Conservation (phyloP, 139 green algal species). For the Bryopsis sp. region DNA sequence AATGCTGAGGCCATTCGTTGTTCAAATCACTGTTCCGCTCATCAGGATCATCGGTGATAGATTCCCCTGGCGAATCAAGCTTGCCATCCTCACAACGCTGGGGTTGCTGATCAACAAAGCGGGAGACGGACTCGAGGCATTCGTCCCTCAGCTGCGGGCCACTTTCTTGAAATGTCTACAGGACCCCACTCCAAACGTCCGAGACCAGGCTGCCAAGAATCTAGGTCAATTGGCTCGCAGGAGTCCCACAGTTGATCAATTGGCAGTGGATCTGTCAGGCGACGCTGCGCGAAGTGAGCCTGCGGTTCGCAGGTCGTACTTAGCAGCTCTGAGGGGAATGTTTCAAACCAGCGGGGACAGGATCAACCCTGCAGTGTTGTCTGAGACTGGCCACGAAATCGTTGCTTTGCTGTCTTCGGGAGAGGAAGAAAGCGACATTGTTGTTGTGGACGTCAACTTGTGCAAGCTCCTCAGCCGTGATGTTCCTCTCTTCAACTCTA, state of each 20-base stretch:
- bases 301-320: conserved; percentile 44
- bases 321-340: conserved; percentile 52
- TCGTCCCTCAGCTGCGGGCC: conserved; percentile 96
- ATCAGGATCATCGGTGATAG: conserved; percentile 91
- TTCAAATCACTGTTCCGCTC: conserved; percentile 87
- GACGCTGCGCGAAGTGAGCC: conserved; percentile 31
- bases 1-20: conserved; percentile 79
- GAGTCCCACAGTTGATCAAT: conserved; percentile 60
- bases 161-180: conserved; percentile 95
- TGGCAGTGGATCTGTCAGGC: conserved; percentile 47
- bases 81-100: conserved; percentile 82
- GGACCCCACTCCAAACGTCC: conserved; percentile 51
- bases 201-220: conserved; percentile 58
- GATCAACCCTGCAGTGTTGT: conserved; percentile 38
- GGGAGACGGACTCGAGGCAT: conserved; percentile 81
- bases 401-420: no score
- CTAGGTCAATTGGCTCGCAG: conserved; percentile 66
- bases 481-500: no score
- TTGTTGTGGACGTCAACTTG: no score
- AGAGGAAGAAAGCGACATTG: no score
- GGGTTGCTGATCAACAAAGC: conserved; percentile 75
- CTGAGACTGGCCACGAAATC: no score
- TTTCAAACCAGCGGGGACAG: conserved; percentile 47
- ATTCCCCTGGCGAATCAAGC: conserved; percentile 63
- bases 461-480: no score